Evolutionary conservation across 805 yeast genomes (phyloP).

Genomic region (Lipomyces sp.): DNA sequence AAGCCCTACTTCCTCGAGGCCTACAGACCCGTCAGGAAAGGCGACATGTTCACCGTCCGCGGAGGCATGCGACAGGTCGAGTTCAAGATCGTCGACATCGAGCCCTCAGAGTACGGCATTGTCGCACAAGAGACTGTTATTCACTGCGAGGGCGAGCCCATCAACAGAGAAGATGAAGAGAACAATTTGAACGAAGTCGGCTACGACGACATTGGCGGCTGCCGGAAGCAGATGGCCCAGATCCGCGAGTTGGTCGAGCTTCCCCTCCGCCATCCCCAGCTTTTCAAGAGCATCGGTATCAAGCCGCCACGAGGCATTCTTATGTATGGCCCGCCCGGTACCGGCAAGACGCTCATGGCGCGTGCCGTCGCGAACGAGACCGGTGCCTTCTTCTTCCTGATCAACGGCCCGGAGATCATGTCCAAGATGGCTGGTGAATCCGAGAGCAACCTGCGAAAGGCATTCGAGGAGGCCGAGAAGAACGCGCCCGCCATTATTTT

Average conservation of each 20-base stretch:
- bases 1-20: slow-evolving; percentile 99
- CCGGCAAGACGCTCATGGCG: slow-evolving; percentile 99
- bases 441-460: slow-evolving; percentile 93
- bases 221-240: slow-evolving; percentile 99
- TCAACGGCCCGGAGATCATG: slow-evolving; percentile 99
- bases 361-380: slow-evolving; percentile 99
- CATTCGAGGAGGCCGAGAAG: slow-evolving; percentile 98
- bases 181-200: slow-evolving; percentile 95
- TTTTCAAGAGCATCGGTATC: slow-evolving; percentile 96
- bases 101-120: slow-evolving; percentile 94
- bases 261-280: slow-evolving; percentile 97
- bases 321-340: slow-evolving; percentile 99
- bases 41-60: slow-evolving; percentile 92
- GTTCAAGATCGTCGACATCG: slow-evolving; percentile 96
- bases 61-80: slow-evolving; percentile 99
- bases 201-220: slow-evolving; percentile 98
- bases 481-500: slow-evolving; percentile 97
- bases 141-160: slow-evolving; percentile 99
- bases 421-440: slow-evolving; percentile 99
- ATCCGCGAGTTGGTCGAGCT: slow-evolving; percentile 97
- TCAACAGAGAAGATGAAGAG: slow-evolving; percentile 97
- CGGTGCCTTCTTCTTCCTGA: slow-evolving; percentile 96
- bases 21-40: slow-evolving; percentile 96
- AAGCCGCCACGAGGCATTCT: slow-evolving; percentile 98
- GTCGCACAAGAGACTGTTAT: slow-evolving; percentile 98